Base-by-base conservation (phyloP, 1,139 yeast species). In the Suhomyces kunorum region DNA sequence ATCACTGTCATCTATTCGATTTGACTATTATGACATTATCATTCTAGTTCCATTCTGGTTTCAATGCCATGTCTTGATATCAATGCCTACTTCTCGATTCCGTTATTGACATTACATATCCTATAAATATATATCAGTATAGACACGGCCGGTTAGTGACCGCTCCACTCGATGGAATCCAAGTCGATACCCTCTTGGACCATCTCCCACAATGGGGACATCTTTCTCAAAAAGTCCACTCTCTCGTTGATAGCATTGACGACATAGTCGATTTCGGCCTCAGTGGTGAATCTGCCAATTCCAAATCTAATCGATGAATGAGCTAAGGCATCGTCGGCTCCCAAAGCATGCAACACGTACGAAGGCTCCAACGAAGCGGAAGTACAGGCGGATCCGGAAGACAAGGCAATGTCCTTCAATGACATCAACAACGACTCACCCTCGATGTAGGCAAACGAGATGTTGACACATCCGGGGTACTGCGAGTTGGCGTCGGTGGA, bases 191-290 rank as follows among this genome's bases (percentile, higher is more conserved):
- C 98, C 52, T 92, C 98, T 67, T 92, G 96, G 41, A 88, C 96
- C 98, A 92, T 90, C 69, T 92, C 99, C 98, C 98, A 92, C 54
- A 92, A 75, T 40, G 99, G 99, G 39, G 95, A 83, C 70, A 92
- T 76, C 58, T 89, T 94, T 64, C 99, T 80, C 60, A 92, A 77
- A 66, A 88, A 89, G 47, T 83, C 85, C 38, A 92, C 98, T 66
- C 97, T 80, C 63, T 87, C 90, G 40, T 80, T 75, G 45, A 92
- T 89, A 17, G 97, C 96, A 48, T 83, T 74, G 49, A 90, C 76
- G 32, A 92, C 98, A 59, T 89, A 92, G 59, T 94, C 98, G 43
- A 92, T 80, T 67, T 92, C 99, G 32, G 80, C 95, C 53, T 90
- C 97, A 12, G 99, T 92, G 39, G 98, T 90, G 66, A 90, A 92